These are phyloP conservation scores for Podila epigama DNA, from an alignment of 192 early-diverging fungal genomes.

Conservation along the genomic window DNA sequence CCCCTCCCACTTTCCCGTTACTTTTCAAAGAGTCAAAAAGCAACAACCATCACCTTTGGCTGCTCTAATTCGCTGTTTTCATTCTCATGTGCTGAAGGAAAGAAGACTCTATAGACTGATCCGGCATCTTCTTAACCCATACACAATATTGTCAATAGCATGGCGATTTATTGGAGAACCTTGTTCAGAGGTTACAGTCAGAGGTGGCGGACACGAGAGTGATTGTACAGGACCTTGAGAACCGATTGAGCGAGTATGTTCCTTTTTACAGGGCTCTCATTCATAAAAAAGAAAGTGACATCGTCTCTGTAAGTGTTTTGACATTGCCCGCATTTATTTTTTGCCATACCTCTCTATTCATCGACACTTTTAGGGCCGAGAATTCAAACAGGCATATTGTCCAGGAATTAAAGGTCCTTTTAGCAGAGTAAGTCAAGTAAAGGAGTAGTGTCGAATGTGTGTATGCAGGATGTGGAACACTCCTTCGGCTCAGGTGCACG, in stretches of 20 bases:
- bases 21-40: too few species aligned
- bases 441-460: background rate
- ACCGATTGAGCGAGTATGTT: conserved; percentile 38
- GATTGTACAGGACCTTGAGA: conserved; percentile 37
- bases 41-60: too few species aligned
- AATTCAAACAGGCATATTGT: conserved; percentile 46
- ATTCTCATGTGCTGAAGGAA: background rate
- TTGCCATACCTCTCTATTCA: background rate
- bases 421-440: conserved; percentile 37
- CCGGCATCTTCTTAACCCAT: background rate
- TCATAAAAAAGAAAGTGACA: too few species aligned
- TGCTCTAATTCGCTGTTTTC: too few species aligned
- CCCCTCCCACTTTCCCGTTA: background rate
- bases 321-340: background rate
- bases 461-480: background rate
- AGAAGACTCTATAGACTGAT: too few species aligned
- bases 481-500: conserved; percentile 2
- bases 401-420: conserved; percentile 34
- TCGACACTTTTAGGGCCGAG: conserved; percentile 24
- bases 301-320: too few species aligned
- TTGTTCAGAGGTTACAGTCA: conserved; percentile 32
- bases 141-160: conserved; percentile 9
- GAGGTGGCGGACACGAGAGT: conserved; percentile 45
- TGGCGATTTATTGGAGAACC: conserved; percentile 29
- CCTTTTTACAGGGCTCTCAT: too few species aligned